Percentiles rank a stretch among this genome's conserved stretches.
Evolutionary conservation across 148 eudicot species (phyloP).

Genomic region (Pharnaceum exiguum): DNA sequence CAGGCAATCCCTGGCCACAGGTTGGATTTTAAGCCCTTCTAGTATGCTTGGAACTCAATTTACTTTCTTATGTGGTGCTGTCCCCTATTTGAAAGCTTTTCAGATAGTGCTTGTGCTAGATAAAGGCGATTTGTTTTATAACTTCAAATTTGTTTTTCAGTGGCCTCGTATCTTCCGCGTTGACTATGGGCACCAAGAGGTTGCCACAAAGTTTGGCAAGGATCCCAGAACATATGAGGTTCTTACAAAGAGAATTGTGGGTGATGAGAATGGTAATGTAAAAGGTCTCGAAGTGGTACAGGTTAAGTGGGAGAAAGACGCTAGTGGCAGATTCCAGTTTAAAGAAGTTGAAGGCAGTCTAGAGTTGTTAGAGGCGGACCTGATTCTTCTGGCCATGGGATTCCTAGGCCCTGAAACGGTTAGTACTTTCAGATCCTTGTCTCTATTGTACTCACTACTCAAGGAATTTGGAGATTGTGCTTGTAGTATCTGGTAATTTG

Average conservation of each 20-base stretch:
- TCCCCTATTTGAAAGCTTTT: background rate
- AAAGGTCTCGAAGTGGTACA: slow-evolving; percentile 84
- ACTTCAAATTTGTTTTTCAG: slow-evolving; percentile 30
- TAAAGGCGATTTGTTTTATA: background rate
- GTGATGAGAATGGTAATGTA: slow-evolving; percentile 73
- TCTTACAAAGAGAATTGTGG: slow-evolving; percentile 79
- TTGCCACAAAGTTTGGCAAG: slow-evolving; percentile 83
- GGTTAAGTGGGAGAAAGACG: slow-evolving; percentile 94
- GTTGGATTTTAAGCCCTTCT: slow-evolving; percentile 24
- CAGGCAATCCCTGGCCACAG: slow-evolving; percentile 99
- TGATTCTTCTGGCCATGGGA: slow-evolving; percentile 97
- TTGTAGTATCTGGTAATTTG: background rate
- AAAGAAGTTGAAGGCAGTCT: slow-evolving; percentile 81
- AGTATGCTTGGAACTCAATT: background rate
- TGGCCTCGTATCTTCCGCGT: slow-evolving; percentile 99
- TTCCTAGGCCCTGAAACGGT: slow-evolving; percentile 97
- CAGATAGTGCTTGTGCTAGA: background rate
- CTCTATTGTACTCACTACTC: background rate
- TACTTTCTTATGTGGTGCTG: background rate
- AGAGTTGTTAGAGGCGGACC: slow-evolving; percentile 78
- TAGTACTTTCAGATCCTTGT: slow-evolving; percentile 26
- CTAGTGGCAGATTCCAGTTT: slow-evolving; percentile 72
- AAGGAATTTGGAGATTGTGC: background rate
- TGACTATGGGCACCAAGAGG: slow-evolving; percentile 98
- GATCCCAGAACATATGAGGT: slow-evolving; percentile 96